Evolutionary conservation across 352 stramenopile genomes (phyloP).

Genomic region (Phytopythium delawarense): DNA sequence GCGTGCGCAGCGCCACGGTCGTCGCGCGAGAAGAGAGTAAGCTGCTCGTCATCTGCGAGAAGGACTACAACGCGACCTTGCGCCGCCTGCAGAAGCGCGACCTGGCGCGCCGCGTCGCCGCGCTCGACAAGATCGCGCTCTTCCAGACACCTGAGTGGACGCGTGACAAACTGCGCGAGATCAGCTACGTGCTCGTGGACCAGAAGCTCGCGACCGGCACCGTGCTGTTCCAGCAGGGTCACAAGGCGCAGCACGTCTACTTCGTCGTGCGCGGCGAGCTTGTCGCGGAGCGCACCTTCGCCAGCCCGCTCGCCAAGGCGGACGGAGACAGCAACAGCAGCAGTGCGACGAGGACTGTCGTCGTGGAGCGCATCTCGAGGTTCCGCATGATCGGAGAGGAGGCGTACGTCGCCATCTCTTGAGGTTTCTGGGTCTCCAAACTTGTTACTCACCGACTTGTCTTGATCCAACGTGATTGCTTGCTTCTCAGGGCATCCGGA

Average conservation of each 20-base stretch:
- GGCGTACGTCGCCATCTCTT: conserved; percentile 38
- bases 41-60: conserved; percentile 69
- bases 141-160: conserved; percentile 79
- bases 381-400: conserved; percentile 67
- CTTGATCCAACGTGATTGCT: not conserved
- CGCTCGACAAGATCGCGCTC: conserved; percentile 62
- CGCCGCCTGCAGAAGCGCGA: conserved; percentile 70
- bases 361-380: conserved; percentile 56
- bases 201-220: conserved; percentile 42
- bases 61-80: conserved; percentile 70
- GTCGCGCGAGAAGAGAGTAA: conserved; percentile 52
- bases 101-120: conserved; percentile 45
- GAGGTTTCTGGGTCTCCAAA: not conserved
- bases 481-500: conserved; percentile 39
- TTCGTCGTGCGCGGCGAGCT: conserved; percentile 71
- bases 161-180: conserved; percentile 56
- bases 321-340: conserved; percentile 14
- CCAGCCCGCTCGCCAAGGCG: conserved; percentile 26
- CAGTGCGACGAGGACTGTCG: conserved; percentile 12
- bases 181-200: conserved; percentile 69
- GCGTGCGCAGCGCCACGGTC: conserved; percentile 66
- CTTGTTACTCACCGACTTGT: not conserved
- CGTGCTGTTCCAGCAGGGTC: conserved; percentile 52
- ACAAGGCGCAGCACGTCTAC: conserved; percentile 60
- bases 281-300: conserved; percentile 45